Base-by-base conservation (phyloP, 108 stramenopile genomes). In the Nitzschia palea region DNA sequence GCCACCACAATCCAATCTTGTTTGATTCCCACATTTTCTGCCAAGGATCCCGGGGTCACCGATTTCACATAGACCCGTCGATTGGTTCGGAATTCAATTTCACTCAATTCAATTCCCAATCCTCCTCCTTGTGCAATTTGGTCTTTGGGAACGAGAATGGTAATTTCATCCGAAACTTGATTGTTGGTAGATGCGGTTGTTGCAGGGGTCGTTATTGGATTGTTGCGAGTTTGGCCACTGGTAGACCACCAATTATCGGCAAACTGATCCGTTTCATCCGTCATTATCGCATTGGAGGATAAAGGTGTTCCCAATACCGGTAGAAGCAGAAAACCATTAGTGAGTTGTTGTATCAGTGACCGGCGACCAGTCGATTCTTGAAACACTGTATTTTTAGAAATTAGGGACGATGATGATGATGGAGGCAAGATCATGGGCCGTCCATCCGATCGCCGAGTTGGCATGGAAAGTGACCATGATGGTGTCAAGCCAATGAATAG, bases 31-130 rank as follows among this genome's bases (percentile, higher is more conserved):
- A 83, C 28, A 31, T 53, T 35, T 51, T 71, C 84, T 2, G 86
- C 93, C 20, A 86, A 53, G 10, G 87, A 90, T 28, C 83, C 83
- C 10, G 80, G 74, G 14, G 59, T 50, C 20, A 94, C 86, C 4
- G 87, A 85, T 62, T 90, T 90, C 36, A 94, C 80, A 45, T 78
- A 79, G 26, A 90, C 89, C 2, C 93, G 79, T 30, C 70, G 62
- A 47, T 87, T 94, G 25, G 84, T 85, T 18, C 86, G 84, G 62
- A 90, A 94, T 14, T 77, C 80, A 9, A 90, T 65, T 23, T 89
- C 80, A 15, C 65, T 85, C 10, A 94, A 74, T 72, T 94, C 88
- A 2, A 94, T 35, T 17, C 93, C 93, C 0, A 94, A 68, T 6
- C 88, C 86, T 0, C 57, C 65, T 28, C 28, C 23, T 56, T 73